These are phyloP conservation scores for Vitis hybrid DNA, from an alignment of 177 flowering plant genomes.

Conservation along the genomic window DNA sequence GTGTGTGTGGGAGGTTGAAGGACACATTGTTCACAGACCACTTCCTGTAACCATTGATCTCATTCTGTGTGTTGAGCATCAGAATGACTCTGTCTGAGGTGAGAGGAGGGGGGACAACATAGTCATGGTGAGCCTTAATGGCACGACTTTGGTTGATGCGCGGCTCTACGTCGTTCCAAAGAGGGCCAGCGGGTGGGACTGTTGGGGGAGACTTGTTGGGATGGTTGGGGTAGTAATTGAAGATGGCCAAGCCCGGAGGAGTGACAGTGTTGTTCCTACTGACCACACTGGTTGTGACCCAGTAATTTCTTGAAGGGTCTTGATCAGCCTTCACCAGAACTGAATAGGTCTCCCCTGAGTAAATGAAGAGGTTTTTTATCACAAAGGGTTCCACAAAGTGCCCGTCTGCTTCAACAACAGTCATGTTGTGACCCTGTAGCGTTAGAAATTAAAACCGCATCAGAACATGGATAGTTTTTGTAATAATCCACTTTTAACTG, in stretches of 20 bases:
- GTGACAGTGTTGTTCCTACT: constrained; percentile 43
- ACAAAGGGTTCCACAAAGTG: constrained; percentile 77
- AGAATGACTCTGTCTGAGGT: constrained; percentile 56
- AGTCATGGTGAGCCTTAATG: constrained; percentile 52
- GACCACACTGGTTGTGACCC: constrained; percentile 56
- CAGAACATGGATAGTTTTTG: no score
- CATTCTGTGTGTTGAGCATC: constrained; percentile 82
- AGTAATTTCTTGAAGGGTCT: constrained; percentile 73
- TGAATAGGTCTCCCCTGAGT: constrained; percentile 92
- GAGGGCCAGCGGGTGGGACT: constrained; percentile 52
- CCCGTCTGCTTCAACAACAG: constrained; percentile 90
- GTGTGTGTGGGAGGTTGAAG: constrained; percentile 65
- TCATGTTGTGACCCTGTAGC: constrained; percentile 80
- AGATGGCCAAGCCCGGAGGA: constrained; percentile 56
- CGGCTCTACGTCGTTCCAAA: constrained; percentile 50
- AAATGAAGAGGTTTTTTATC: constrained; percentile 62
- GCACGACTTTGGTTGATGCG: constrained; percentile 46
- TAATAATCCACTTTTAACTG: no score
- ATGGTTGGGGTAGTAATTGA: constrained; percentile 86
- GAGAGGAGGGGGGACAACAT: constrained; percentile 52
- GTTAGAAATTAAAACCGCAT: no score
- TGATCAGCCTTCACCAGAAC: constrained; percentile 75
- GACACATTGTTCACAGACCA: constrained; percentile 90
- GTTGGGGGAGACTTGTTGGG: constrained; percentile 53
- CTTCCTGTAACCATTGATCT: constrained; percentile 31